Evolutionary conservation across 257 asterid genomes (phyloP).

Genomic region (Eucommia ulmoides): DNA sequence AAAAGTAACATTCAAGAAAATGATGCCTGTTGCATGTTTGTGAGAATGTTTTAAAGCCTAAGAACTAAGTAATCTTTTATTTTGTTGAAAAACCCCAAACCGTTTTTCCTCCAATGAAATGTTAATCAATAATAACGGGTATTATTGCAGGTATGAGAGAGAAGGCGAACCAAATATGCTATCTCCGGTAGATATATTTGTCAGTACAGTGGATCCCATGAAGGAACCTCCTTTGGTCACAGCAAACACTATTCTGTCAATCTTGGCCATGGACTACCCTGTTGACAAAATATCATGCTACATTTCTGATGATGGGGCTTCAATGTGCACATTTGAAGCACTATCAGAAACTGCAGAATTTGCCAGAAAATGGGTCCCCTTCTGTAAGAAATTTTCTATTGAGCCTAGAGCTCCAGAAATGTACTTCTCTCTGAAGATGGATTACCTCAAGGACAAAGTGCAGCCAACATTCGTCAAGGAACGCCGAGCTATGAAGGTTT

Average conservation of each 20-base stretch:
- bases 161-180: slow-evolving; percentile 93
- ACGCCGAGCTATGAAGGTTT: slow-evolving; percentile 94
- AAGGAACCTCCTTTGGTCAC: slow-evolving; percentile 98
- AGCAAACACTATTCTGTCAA: slow-evolving; percentile 80
- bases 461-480: slow-evolving; percentile 96
- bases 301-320: slow-evolving; percentile 94
- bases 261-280: slow-evolving; percentile 91
- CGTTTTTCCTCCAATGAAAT: too few relatives aligned
- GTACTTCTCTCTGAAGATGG: slow-evolving; percentile 86
- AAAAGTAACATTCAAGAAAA: too few relatives aligned
- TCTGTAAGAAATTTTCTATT: slow-evolving; percentile 73
- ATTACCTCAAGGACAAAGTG: slow-evolving; percentile 85
- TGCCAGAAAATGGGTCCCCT: slow-evolving; percentile 89
- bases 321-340: slow-evolving; percentile 91
- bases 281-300: slow-evolving; percentile 85
- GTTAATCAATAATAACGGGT: too few relatives aligned
- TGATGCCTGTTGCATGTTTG: too few relatives aligned
- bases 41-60: too few relatives aligned
- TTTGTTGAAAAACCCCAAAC: too few relatives aligned
- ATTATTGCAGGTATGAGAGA: slow-evolving; percentile 82
- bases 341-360: slow-evolving; percentile 95
- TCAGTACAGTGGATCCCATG: slow-evolving; percentile 88
- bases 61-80: too few relatives aligned
- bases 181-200: slow-evolving; percentile 73
- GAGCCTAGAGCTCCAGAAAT: slow-evolving; percentile 98